Percentiles rank a stretch among this genome's conserved stretches.
phyloP scores from a whole-genome alignment of 192 early-diverging fungal species.

The Fimicolochytrium jonesii region DNA sequence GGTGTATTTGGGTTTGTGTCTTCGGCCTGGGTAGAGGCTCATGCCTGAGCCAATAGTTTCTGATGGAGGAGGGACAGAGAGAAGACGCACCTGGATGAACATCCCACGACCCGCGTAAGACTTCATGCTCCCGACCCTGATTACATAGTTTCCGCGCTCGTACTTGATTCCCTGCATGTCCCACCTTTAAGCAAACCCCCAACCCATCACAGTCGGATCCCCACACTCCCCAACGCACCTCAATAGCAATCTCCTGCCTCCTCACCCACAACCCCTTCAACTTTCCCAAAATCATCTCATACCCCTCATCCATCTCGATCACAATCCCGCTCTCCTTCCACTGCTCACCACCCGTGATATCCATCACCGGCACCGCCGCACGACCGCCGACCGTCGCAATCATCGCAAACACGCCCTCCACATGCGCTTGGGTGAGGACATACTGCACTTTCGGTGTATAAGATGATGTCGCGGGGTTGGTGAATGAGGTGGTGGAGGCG shows the following conservation, averaged over 20 bases:
- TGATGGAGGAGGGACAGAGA: no score
- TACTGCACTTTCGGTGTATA: slow-evolving; percentile 19
- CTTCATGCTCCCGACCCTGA: slow-evolving; percentile 1
- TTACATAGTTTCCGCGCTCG: slow-evolving; percentile 8
- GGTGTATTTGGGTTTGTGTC: no score
- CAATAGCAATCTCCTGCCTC: slow-evolving; percentile 6
- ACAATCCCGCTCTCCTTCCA: slow-evolving; percentile 15
- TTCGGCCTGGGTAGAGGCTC: no score
- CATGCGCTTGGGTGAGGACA: slow-evolving; percentile 9
- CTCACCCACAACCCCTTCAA: slow-evolving; percentile 18
- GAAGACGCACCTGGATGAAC: slow-evolving; percentile 7
- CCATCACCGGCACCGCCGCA: neutral
- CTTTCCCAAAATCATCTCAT: slow-evolving; percentile 15
- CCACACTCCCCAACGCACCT: slow-evolving; percentile 1
- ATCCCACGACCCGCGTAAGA: neutral
- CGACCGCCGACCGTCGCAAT: slow-evolving; percentile 5
- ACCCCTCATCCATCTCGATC: slow-evolving; percentile 2
- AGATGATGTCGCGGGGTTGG: neutral
- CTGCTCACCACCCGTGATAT: neutral
- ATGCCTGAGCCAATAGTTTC: no score
- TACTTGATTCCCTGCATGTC: neutral
- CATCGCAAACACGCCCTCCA: neutral
- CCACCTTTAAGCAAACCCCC: neutral
- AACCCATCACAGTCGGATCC: neutral
- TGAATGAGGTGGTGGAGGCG: neutral